phyloP scores from a whole-genome alignment of 2,329 filamentous ascomycete genomes.

The Diaporthe capsici region DNA sequence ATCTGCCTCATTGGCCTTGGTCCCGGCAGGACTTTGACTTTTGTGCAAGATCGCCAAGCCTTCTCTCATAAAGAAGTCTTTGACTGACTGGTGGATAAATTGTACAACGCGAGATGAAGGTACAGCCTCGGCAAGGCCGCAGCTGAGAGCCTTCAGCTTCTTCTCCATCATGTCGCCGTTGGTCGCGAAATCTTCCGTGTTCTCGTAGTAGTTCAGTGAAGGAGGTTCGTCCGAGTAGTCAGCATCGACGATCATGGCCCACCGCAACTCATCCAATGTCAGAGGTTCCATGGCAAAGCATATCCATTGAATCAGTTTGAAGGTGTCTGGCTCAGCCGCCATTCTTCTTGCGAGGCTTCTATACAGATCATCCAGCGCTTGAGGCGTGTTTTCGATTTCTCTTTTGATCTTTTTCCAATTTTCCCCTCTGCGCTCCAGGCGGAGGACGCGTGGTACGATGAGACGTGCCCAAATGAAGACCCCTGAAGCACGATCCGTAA shows the following conservation, averaged over 20 bases:
- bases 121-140: conserved; percentile 49
- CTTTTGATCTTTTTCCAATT: conserved; percentile 43
- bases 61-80: conserved; percentile 45
- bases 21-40: too few relatives aligned
- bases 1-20: too few relatives aligned
- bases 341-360: conserved; percentile 44
- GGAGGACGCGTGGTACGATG: conserved; percentile 44
- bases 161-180: conserved; percentile 40
- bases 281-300: conserved; percentile 49
- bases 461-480: conserved; percentile 56
- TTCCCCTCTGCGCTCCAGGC: conserved; percentile 40
- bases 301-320: conserved; percentile 52
- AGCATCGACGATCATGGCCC: conserved; percentile 49
- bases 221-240: conserved; percentile 37
- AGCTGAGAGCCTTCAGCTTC: conserved; percentile 46
- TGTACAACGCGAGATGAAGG: conserved; percentile 36
- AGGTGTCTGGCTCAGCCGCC: conserved; percentile 38
- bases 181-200: conserved; percentile 41
- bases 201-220: conserved; percentile 45
- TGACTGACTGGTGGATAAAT: conserved; percentile 53
- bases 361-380: conserved; percentile 48
- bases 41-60: too few relatives aligned
- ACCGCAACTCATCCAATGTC: conserved; percentile 48
- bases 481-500: conserved; percentile 48
- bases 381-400: conserved; percentile 44